A percentile compares a stretch with the other conserved stretches of the same genome.
Evolutionary conservation across 2,329 filamentous ascomycete genomes (phyloP).

Genomic region (Colletotrichum brevisporum): DNA sequence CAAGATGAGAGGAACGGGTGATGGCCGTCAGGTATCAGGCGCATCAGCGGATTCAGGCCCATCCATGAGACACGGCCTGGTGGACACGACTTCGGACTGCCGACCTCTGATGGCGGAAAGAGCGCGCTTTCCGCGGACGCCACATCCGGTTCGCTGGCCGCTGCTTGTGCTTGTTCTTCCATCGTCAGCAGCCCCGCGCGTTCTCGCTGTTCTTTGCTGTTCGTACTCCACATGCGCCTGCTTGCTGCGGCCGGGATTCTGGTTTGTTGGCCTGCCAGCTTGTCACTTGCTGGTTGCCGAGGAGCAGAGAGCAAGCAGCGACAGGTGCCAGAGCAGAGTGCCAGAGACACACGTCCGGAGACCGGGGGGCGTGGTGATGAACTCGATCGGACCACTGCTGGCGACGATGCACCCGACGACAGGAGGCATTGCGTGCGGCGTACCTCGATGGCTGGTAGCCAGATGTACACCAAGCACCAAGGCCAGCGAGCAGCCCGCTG

Average conservation of each 20-base stretch:
- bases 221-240: too few relatives aligned
- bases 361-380: not conserved
- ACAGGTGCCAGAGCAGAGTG: slow-evolving; percentile 4
- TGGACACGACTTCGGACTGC: not conserved
- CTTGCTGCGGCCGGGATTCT: too few relatives aligned
- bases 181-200: too few relatives aligned
- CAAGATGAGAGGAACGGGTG: slow-evolving; percentile 40
- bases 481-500: not conserved
- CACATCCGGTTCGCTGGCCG: too few relatives aligned
- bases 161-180: slow-evolving; percentile 10
- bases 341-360: slow-evolving; percentile 4
- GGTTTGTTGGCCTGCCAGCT: not conserved
- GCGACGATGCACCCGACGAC: not conserved
- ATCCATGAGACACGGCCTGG: slow-evolving; percentile 33
- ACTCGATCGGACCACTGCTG: slow-evolving; percentile 8
- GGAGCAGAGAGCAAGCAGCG: not conserved
- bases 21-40: slow-evolving; percentile 37
- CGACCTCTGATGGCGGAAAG: not conserved
- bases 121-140: slow-evolving; percentile 22
- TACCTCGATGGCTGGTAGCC: not conserved
- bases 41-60: slow-evolving; percentile 19
- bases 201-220: too few relatives aligned
- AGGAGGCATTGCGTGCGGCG: not conserved
- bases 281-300: slow-evolving; percentile 8
- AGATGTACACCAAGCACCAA: slow-evolving; percentile 6